Conservation (phyloP, 1,139 yeast genomes). For the Casaregolazyma suthepensis region DNA sequence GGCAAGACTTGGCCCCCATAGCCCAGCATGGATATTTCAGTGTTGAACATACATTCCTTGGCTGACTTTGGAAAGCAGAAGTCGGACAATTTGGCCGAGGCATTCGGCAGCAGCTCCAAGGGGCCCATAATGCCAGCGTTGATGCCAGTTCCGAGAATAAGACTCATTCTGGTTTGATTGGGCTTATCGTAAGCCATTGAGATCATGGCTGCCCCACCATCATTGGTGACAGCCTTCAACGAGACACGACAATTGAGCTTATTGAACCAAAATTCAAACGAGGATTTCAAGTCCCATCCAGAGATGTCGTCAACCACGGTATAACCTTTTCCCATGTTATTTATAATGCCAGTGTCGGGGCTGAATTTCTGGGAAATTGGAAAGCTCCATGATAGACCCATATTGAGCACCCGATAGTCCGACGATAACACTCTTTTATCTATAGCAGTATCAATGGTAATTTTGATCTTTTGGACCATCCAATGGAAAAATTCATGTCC, state of each 20-base stretch:
- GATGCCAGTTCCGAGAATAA: constrained; percentile 89
- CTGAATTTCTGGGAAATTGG: constrained; percentile 39
- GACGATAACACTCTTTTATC: constrained; percentile 31
- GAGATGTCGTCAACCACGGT: constrained; percentile 61
- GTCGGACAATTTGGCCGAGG: constrained; percentile 7
- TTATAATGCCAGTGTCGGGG: constrained; percentile 59
- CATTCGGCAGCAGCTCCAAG: constrained; percentile 7
- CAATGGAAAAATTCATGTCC: constrained; percentile 56
- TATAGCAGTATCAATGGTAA: constrained; percentile 54
- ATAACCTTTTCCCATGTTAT: constrained; percentile 92
- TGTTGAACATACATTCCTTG: constrained; percentile 27
- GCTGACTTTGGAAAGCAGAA: constrained; percentile 9
- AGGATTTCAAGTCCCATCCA: constrained; percentile 65
- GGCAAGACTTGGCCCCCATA: constrained; percentile 45
- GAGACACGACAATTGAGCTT: constrained; percentile 51
- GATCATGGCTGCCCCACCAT: constrained; percentile 79
- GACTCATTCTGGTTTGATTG: constrained; percentile 61
- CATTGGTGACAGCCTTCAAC: constrained; percentile 81
- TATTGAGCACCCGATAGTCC: constrained; percentile 22
- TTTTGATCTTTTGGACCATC: constrained; percentile 49
- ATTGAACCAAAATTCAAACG: constrained; percentile 50
- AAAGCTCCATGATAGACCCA: constrained; percentile 32
- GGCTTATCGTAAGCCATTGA: constrained; percentile 66
- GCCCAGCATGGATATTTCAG: constrained; percentile 33
- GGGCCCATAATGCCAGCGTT: constrained; percentile 44